These are phyloP conservation scores for Aspergillus proliferans DNA, from an alignment of 2,329 filamentous ascomycete genomes.

Conservation along the genomic window DNA sequence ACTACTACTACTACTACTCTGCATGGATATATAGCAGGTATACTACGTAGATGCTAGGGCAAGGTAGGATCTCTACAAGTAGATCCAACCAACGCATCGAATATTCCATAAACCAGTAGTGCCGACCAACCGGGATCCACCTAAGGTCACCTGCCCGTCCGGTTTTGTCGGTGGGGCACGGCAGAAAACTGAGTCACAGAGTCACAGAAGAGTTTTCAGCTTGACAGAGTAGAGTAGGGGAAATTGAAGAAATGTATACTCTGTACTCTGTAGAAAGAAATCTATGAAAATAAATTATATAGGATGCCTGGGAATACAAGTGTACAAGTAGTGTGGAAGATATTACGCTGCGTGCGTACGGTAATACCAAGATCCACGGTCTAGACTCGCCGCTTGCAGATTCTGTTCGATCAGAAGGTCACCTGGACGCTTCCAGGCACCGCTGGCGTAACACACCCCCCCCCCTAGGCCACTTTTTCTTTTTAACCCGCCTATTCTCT, in stretches of 20 bases:
- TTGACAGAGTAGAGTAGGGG: not conserved
- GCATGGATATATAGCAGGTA: too few relatives aligned
- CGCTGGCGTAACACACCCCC: not conserved
- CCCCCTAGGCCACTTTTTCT: not conserved
- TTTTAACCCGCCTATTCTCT: constrained; percentile 6
- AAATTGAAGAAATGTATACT: not conserved
- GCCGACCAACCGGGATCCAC: not conserved
- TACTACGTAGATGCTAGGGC: too few relatives aligned
- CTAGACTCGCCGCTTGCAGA: constrained; percentile 13
- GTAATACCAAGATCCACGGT: constrained; percentile 4
- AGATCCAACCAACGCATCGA: not conserved
- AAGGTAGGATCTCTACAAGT: not conserved
- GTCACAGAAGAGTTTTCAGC: not conserved
- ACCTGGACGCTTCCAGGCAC: constrained; percentile 1
- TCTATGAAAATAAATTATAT: too few relatives aligned
- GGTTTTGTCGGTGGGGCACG: not conserved
- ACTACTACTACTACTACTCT: too few relatives aligned
- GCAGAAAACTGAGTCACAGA: not conserved
- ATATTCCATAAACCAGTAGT: not conserved
- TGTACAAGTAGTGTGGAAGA: not conserved
- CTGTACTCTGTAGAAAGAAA: not conserved
- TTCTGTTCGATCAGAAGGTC: constrained; percentile 17
- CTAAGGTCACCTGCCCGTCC: not conserved
- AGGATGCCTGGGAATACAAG: too few relatives aligned
- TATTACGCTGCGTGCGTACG: not conserved